Conservation (phyloP, 2,329 filamentous ascomycete species). For the Fusarium piperis region DNA sequence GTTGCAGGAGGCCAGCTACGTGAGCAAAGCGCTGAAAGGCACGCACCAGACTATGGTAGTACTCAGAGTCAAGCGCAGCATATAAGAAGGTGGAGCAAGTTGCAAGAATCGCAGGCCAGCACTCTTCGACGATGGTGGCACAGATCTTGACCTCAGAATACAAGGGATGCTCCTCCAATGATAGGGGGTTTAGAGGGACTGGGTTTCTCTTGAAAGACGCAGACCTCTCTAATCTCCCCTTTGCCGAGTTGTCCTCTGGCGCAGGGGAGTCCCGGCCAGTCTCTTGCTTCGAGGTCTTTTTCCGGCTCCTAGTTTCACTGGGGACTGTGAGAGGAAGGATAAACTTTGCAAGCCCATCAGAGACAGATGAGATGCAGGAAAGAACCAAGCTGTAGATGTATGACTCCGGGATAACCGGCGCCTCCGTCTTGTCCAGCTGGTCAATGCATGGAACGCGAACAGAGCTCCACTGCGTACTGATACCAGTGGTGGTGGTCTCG, state of each 20-base stretch:
- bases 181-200: slow-evolving; percentile 85
- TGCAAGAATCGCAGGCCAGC: slow-evolving; percentile 94
- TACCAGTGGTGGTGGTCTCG: slow-evolving; percentile 76
- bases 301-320: slow-evolving; percentile 68
- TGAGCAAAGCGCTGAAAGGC: slow-evolving; percentile 96
- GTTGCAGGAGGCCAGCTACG: slow-evolving; percentile 86
- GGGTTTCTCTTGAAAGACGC: slow-evolving; percentile 78
- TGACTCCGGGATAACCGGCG: slow-evolving; percentile 85
- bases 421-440: slow-evolving; percentile 90
- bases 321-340: slow-evolving; percentile 91
- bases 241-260: slow-evolving; percentile 45
- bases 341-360: slow-evolving; percentile 92
- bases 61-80: slow-evolving; percentile 89
- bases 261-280: slow-evolving; percentile 55
- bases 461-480: slow-evolving; percentile 91
- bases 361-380: slow-evolving; percentile 88
- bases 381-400: slow-evolving; percentile 92
- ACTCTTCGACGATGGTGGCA: slow-evolving; percentile 85
- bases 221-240: slow-evolving; percentile 63
- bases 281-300: slow-evolving; percentile 58
- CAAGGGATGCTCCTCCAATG: slow-evolving; percentile 76
- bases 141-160: slow-evolving; percentile 78
- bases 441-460: slow-evolving; percentile 90
- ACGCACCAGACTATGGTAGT: slow-evolving; percentile 90
- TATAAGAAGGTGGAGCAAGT: slow-evolving; percentile 96